Conservation (phyloP, 192 early-diverging fungal species). For the Coemansia sp. region DNA sequence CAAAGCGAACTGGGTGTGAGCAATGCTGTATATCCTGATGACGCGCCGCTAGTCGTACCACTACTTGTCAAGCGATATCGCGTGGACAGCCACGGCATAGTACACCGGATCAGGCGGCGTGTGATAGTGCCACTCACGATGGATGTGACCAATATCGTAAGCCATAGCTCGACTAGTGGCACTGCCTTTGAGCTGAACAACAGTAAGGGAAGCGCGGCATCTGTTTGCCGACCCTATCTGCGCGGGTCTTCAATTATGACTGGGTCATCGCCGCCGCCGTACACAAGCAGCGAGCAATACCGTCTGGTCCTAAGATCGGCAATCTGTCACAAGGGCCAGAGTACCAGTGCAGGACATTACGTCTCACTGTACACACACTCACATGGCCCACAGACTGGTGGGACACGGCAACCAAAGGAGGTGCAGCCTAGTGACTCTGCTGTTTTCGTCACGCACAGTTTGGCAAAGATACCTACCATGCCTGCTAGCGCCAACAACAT, state of each 20-base stretch:
- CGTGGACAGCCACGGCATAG: constrained; percentile 36
- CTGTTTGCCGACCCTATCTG: background rate
- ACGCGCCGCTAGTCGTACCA: constrained; percentile 60
- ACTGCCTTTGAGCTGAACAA: background rate
- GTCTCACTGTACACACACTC: constrained; percentile 40
- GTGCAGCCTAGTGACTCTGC: background rate
- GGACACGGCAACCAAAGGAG: background rate
- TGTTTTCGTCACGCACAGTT: background rate
- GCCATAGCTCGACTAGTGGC: constrained; percentile 14
- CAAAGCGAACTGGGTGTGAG: constrained; percentile 62
- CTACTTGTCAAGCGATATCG: constrained; percentile 69
- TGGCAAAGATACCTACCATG: background rate
- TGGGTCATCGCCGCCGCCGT: constrained; percentile 32
- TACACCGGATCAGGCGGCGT: constrained; percentile 46
- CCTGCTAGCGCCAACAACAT: background rate
- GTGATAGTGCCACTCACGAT: constrained; percentile 55
- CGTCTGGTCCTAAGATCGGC: constrained; percentile 55
- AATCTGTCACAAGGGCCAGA: constrained; percentile 57
- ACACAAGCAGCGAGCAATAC: constrained; percentile 36
- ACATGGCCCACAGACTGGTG: background rate
- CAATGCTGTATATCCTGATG: constrained; percentile 56
- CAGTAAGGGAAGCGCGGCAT: constrained; percentile 3
- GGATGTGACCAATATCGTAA: constrained; percentile 24
- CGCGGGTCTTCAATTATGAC: background rate
- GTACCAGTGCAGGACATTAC: constrained; percentile 55